These are phyloP conservation scores for Mucor piriformis DNA, from an alignment of 371 early-diverging fungal genomes.

Conservation along the genomic window DNA sequence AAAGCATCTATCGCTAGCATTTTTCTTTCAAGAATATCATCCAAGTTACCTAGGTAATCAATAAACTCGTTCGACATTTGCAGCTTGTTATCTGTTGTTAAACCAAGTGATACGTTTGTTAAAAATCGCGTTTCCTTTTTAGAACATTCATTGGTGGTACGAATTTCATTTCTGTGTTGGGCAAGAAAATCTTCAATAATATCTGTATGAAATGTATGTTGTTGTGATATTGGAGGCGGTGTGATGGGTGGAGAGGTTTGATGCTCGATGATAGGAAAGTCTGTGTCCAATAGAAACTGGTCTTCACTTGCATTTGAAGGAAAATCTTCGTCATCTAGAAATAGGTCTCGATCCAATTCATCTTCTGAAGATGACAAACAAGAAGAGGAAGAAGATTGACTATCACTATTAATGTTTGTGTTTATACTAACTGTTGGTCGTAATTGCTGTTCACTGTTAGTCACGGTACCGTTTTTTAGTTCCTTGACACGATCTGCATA, in stretches of 20 bases:
- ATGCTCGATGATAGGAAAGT: constrained; percentile 39
- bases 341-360: background rate
- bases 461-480: background rate
- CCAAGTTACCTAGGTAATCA: constrained; percentile 55
- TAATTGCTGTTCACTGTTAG: background rate
- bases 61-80: constrained; percentile 35
- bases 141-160: constrained; percentile 74
- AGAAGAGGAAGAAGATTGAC: background rate
- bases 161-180: constrained; percentile 77
- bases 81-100: constrained; percentile 25
- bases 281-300: constrained; percentile 30
- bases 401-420: background rate
- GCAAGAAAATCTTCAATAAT: constrained; percentile 72
- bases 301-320: constrained; percentile 10
- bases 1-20: constrained; percentile 44
- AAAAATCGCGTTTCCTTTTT: constrained; percentile 82
- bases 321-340: constrained; percentile 22
- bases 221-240: background rate
- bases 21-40: constrained; percentile 58
- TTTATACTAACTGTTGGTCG: constrained; percentile 18
- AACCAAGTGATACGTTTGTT: constrained; percentile 67
- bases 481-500: constrained; percentile 89
- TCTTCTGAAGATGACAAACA: background rate
- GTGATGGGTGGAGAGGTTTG: constrained; percentile 4
- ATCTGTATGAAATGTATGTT: constrained; percentile 22